Evolutionary conservation across 2,329 filamentous ascomycete species (phyloP).

Genomic region (Aspergillus sp.): DNA sequence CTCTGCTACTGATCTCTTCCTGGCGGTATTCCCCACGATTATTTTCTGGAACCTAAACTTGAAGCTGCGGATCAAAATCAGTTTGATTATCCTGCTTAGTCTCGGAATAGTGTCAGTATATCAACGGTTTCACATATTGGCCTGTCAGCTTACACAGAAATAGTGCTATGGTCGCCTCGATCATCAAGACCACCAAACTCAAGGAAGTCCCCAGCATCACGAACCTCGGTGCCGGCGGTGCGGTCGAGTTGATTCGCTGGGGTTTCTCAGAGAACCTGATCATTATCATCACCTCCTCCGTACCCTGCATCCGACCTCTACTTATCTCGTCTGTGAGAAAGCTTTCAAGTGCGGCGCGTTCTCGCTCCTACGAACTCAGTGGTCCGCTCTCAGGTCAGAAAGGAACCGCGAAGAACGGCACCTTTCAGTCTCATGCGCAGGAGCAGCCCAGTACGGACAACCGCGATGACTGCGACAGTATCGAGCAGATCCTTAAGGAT

Average conservation of each 20-base stretch:
- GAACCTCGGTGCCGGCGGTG: conserved; percentile 28
- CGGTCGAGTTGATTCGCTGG: conserved; percentile 33
- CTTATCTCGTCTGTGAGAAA: conserved; percentile 35
- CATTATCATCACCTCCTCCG: conserved; percentile 35
- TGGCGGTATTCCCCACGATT: conserved; percentile 32
- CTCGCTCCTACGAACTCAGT: conserved; percentile 33
- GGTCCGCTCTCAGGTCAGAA: conserved; percentile 24
- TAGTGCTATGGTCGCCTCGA: conserved; percentile 35
- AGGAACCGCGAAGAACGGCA: conserved; percentile 21
- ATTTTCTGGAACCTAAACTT: conserved; percentile 36
- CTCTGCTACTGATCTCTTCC: conserved; percentile 31
- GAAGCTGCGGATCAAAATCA: conserved; percentile 31
- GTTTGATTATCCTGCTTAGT: conserved; percentile 30
- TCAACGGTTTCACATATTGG: background rate
- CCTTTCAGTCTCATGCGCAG: conserved; percentile 18
- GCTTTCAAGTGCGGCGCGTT: conserved; percentile 27
- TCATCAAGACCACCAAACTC: conserved; percentile 35
- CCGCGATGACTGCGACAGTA: conserved; percentile 24
- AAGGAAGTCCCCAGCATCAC: conserved; percentile 29
- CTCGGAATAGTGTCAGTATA: conserved; percentile 31
- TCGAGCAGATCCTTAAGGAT: conserved; percentile 29
- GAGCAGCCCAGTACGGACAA: conserved; percentile 17
- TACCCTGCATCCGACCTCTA: conserved; percentile 34
- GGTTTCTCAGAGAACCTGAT: conserved; percentile 32
- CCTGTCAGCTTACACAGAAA: background rate